Evolutionary conservation across 257 asterid genomes (phyloP).

Genomic region (Fraxinus cuspidata): DNA sequence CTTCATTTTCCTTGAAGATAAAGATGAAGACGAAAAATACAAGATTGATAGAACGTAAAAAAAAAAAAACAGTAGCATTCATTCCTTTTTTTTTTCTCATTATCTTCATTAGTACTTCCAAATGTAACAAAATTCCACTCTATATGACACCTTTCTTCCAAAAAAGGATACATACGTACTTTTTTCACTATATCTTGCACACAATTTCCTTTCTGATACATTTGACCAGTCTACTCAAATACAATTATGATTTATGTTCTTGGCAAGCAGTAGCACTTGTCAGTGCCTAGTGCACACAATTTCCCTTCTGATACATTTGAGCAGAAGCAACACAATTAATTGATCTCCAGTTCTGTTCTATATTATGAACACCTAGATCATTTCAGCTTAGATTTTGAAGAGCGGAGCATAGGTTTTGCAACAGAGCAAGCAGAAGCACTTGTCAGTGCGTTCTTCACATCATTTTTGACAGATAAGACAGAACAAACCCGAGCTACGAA

Average conservation of each 20-base stretch:
- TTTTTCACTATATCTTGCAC: neutral
- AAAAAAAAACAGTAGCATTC: neutral
- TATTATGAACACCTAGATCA: slow-evolving; percentile 24
- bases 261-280: too few species aligned
- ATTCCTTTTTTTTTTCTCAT: neutral
- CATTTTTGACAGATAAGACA: slow-evolving; percentile 74
- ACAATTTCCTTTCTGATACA: neutral
- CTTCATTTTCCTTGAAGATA: neutral
- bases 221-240: neutral
- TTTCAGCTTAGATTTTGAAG: slow-evolving; percentile 69
- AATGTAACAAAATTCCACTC: neutral
- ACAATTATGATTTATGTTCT: neutral
- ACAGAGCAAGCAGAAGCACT: slow-evolving; percentile 51
- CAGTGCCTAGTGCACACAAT: too few species aligned
- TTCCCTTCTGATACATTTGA: too few species aligned
- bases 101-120: too few species aligned
- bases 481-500: slow-evolving; percentile 71
- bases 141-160: neutral
- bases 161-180: neutral
- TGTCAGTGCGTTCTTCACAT: slow-evolving; percentile 53
- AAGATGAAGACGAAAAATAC: neutral
- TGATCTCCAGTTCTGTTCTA: slow-evolving; percentile 1
- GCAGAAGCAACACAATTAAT: neutral
- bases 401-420: slow-evolving; percentile 73
- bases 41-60: neutral